Percentiles rank a stretch among this genome's conserved stretches.
Evolutionary conservation across 2,329 filamentous ascomycete genomes (phyloP).

Genomic region (Colletotrichum gloeosporioides): DNA sequence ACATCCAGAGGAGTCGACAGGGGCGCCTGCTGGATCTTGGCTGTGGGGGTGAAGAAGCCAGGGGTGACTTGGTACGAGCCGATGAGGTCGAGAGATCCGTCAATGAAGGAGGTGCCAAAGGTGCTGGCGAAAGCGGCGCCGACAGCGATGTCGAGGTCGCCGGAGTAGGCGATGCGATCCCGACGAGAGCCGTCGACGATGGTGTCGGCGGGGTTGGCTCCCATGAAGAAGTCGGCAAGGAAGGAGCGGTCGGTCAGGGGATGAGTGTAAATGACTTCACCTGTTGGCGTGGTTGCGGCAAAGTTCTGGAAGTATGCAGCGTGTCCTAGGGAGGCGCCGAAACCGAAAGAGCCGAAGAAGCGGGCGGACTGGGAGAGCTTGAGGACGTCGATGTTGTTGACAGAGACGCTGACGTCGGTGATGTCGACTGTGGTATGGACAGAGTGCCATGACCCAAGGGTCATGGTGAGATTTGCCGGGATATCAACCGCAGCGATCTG

Average conservation of each 20-base stretch:
- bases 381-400: constrained; percentile 25
- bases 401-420: constrained; percentile 23
- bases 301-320: constrained; percentile 30
- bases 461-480: background rate
- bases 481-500: background rate
- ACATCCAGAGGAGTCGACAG: constrained; percentile 21
- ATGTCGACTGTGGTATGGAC: constrained; percentile 23
- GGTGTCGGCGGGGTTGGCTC: constrained; percentile 34
- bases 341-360: constrained; percentile 34
- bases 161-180: constrained; percentile 36
- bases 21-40: constrained; percentile 35
- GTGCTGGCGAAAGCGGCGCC: constrained; percentile 31
- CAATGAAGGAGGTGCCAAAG: constrained; percentile 27
- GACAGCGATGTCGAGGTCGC: constrained; percentile 34
- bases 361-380: constrained; percentile 29
- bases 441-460: constrained; percentile 13
- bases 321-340: constrained; percentile 35
- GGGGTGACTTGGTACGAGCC: constrained; percentile 31
- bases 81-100: constrained; percentile 26
- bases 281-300: background rate
- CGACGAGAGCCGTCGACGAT: constrained; percentile 40
- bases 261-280: constrained; percentile 26
- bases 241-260: constrained; percentile 30
- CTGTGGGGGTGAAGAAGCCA: constrained; percentile 36
- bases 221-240: constrained; percentile 38